Evolutionary conservation across 1,139 yeast genomes (phyloP), one percentile per base, ranked within the genome.

Genomic region (Sugiyamaella grinbergsii): DNA sequence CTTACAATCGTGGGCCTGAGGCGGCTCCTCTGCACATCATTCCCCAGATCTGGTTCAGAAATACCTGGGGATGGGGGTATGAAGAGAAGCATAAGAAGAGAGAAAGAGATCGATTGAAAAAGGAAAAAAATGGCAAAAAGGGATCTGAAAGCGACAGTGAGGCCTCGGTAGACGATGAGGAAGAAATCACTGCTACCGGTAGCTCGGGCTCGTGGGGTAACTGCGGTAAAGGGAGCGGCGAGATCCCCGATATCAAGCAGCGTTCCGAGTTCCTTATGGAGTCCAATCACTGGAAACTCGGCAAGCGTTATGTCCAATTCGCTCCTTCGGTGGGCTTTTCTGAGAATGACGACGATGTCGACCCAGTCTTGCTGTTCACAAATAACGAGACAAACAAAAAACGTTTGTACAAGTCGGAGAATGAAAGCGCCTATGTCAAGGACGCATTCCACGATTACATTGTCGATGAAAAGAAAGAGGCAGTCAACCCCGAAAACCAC

Each of bases 361-460:
- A 83, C 57, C 95, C 96, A 1, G 70, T 72, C 51, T 71, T 88
- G 54, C 70, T 91, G 52, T 91, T 91, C 70, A 90, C 97, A 34
- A 95, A 91, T 56, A 91, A 91, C 67, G 95, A 86, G 65, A 86
- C 96, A 39, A 91, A 91, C 69, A 78, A 81, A 59, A 65, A 79
- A 60, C 79, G 79, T 61, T 74, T 91, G 57, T 91, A 86, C 65
- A 71, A 74, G 42, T 83, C 81, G 59, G 81, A 85, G 65, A 75
- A 79, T 54, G 66, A 72, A 34, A 51, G 70, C 5, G 66, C 76
- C 47, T 89, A 76, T 66, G 85, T 83, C 55, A 91, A 91, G 69
- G 97, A 91, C 69, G 97, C 93, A 1, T 90, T 91, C 76, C 96
- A 91, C 67, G 96, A 89, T 53, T 81, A 77, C 62, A 75, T 91